Base-by-base conservation (phyloP, 176 grass and related monocot genomes). In the Guadua angustifolia region DNA sequence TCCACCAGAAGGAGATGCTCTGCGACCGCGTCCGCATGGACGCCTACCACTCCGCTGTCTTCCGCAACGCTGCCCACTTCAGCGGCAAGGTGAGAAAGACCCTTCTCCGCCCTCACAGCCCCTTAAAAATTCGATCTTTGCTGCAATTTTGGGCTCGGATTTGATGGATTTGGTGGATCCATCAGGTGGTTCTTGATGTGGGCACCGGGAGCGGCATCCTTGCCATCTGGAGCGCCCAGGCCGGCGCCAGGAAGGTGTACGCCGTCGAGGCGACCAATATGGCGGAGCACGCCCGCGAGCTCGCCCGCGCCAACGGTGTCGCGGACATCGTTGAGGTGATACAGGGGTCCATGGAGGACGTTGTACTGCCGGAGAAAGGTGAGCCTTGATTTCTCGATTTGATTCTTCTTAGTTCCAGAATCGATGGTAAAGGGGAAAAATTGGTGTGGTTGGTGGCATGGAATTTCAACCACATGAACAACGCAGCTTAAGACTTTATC, bases 1-100 rank as follows among this genome's bases (percentile, higher is more conserved):
- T 94, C 78, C 97, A 99, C 75, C 97, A 99, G 79, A 99, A 99
- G 89, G 97, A 96, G 93, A 99, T 99, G 97, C 97, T 99, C 50
- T 94, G 89, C 83, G 97, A 96, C 81, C 89, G 88, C 61, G 91
- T 92, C 47, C 93, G 97, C 73, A 99, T 96, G 97, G 93, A 99
- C 83, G 97, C 93, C 39, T 99, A 99, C 74, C 88, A 89, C 89
- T 90, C 91, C 66, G 85, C 93, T 69, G 89, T 99, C 79, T 91
- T 95, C 88, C 93, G 81, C 62, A 99, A 99, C 81, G 88, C 91
- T 15, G 89, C 85, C 66, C 97, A 99, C 77, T 99, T 99, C 88
- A 68, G 79, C 35, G 91, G 70, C 81, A 99, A 99, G 93, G 96
- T 98, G 6, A 64, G 39, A 17, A 1, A 8, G 18, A 3, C 58